Evolutionary conservation across 129 eudicot genomes (phyloP).

Genomic region (Glebionis coronaria): DNA sequence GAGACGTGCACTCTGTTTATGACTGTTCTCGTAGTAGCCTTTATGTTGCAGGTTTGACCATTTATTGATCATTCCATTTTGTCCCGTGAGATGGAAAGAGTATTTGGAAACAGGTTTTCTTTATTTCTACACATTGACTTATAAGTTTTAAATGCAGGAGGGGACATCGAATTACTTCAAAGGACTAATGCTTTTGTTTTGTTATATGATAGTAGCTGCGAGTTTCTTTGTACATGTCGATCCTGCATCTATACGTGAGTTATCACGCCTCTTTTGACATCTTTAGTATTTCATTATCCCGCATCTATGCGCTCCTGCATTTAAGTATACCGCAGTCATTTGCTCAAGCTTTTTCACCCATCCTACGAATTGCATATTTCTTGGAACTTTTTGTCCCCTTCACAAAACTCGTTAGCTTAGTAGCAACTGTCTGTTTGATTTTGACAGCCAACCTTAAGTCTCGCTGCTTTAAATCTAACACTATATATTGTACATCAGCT

Average conservation of each 20-base stretch:
- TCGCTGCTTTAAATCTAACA: no score
- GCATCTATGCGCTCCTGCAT: no score
- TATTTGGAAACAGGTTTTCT: background rate
- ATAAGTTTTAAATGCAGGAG: constrained; percentile 42
- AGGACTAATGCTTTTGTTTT: constrained; percentile 75
- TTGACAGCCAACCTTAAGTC: no score
- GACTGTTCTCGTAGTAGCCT: constrained; percentile 74
- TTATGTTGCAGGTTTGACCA: constrained; percentile 66
- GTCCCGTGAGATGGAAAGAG: background rate
- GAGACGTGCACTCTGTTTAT: constrained; percentile 74
- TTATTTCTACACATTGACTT: constrained; percentile 8
- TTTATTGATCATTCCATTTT: constrained; percentile 13
- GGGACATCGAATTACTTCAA: constrained; percentile 76
- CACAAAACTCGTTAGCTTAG: no score
- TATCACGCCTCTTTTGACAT: constrained; percentile 5
- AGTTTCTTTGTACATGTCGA: constrained; percentile 78
- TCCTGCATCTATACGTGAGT: constrained; percentile 44
- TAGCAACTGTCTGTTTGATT: no score
- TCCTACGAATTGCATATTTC: background rate
- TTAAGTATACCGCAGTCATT: no score
- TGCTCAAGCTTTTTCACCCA: background rate
- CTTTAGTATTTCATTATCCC: background rate
- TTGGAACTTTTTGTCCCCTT: no score
- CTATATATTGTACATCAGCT: no score
- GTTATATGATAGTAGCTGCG: constrained; percentile 80